Base-by-base conservation (phyloP, 1,284 basidiomycete genomes). In the Leccinum griseonigrum region DNA sequence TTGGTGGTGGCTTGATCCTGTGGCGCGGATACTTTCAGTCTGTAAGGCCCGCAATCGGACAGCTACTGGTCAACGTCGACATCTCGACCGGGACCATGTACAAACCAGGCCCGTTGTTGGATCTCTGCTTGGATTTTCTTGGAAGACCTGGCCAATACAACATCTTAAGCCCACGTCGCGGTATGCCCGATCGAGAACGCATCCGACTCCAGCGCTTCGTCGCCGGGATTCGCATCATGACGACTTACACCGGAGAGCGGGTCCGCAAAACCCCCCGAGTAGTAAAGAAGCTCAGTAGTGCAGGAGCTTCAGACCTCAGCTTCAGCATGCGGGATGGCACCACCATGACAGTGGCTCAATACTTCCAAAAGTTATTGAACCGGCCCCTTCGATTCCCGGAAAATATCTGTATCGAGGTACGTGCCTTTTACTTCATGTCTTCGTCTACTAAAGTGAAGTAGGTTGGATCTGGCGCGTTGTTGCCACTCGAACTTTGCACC, bases 21-120 rank as follows among this genome's bases (percentile, higher is more conserved):
- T 90, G 89, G 87, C 80, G 89, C 16, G 89, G 89, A 1, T 89
- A 89, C 65, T 91, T 91, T 73, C 88, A 90, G 70, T 90, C 87
- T 0, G 83, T 91, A 29, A 80, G 90, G 13, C 90, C 90, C 9
- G 87, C 83, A 0, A 81, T 85, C 22, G 83, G 84, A 1, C 79
- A 78, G 16, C 84, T 91, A 78, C 74, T 91, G 50, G 84, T 92
- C 69, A 92, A 92, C 66, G 82, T 92, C 63, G 91, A 92, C 65
- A 90, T 91, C 60, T 85, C 85, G 2, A 91, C 91, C 0, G 90
- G 85, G 1, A 82, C 84, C 0, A 91, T 92, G 88, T 92, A 88
- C 72, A 85, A 85, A 70, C 68, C 79, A 0, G 82, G 83, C 0
- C 65, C 73, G 0, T 70, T 85, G 4, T 68, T 90, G 54, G 71